These are phyloP conservation scores for Fusarium sp. DNA, from an alignment of 2,329 filamentous ascomycete species.

Conservation along the genomic window DNA sequence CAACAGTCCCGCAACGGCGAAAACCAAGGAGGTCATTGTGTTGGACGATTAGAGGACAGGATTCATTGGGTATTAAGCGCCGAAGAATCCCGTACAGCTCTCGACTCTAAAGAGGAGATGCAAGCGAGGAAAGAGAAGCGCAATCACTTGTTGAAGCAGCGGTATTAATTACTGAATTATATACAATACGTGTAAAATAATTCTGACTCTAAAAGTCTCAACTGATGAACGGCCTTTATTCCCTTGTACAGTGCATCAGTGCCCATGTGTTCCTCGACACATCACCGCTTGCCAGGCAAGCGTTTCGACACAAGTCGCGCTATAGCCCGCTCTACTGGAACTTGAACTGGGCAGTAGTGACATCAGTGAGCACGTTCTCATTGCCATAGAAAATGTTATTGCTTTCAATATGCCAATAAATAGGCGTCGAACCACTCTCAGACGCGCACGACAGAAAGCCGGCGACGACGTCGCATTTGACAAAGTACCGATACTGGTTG, in stretches of 20 bases:
- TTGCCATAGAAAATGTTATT: not conserved
- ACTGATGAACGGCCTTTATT: not conserved
- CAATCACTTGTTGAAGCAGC: not conserved
- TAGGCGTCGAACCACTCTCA: not conserved
- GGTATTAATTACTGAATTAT: not conserved
- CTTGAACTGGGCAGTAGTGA: not conserved
- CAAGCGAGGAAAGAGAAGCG: not conserved
- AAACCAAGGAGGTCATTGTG: too few species aligned
- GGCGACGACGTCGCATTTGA: not conserved
- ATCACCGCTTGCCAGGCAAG: not conserved
- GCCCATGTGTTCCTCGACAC: too few species aligned
- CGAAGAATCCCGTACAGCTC: too few species aligned
- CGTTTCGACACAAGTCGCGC: accelerated
- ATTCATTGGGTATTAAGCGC: not conserved
- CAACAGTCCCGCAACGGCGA: too few species aligned
- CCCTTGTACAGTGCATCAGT: too few species aligned
- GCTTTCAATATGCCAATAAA: not conserved
- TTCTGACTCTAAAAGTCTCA: not conserved
- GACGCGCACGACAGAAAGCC: not conserved
- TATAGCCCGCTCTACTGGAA: not conserved
- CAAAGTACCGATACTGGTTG: not conserved
- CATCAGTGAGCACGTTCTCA: not conserved
- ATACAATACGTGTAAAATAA: not conserved
- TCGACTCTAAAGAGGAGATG: not conserved
- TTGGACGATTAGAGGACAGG: too few species aligned